These are phyloP conservation scores for Cyphellophora europaea DNA, from an alignment of 2,329 filamentous ascomycete species.

Conservation along the genomic window DNA sequence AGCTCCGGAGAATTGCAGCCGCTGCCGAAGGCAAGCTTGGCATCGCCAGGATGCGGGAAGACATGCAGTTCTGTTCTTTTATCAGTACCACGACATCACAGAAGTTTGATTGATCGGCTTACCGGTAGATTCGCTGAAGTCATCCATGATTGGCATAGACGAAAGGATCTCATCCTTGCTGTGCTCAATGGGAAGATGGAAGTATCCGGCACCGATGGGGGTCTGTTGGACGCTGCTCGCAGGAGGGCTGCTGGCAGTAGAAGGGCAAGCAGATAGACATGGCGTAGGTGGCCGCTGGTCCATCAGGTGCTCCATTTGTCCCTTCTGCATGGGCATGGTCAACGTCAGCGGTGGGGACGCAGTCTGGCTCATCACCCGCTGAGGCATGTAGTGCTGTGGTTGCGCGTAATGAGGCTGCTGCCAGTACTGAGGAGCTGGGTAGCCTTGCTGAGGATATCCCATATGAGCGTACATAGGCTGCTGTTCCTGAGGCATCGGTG, in stretches of 20 bases:
- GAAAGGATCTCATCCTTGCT: slow-evolving; percentile 18
- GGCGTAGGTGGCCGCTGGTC: slow-evolving; percentile 60
- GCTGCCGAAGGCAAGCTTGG: slow-evolving; percentile 13
- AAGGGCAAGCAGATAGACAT: slow-evolving; percentile 74
- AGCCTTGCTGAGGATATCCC: slow-evolving; percentile 27
- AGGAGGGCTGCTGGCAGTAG: slow-evolving; percentile 74
- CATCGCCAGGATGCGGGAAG: slow-evolving; percentile 19
- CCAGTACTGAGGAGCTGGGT: slow-evolving; percentile 28
- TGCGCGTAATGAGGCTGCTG: slow-evolving; percentile 39
- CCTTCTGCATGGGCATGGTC: slow-evolving; percentile 55
- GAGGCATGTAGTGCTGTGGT: slow-evolving; percentile 38
- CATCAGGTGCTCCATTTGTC: slow-evolving; percentile 17
- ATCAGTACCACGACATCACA: slow-evolving; percentile 5
- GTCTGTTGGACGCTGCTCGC: slow-evolving; percentile 49
- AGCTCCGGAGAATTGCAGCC: slow-evolving; percentile 17
- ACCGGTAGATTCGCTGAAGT: slow-evolving; percentile 17
- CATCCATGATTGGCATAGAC: slow-evolving; percentile 13
- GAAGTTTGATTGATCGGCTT: slow-evolving; percentile 9
- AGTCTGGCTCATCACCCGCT: slow-evolving; percentile 54
- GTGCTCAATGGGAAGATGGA: slow-evolving; percentile 14
- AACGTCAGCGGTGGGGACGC: slow-evolving; percentile 65
- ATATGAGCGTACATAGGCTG: slow-evolving; percentile 34
- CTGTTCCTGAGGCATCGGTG: slow-evolving; percentile 49
- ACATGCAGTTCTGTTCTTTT: slow-evolving; percentile 17
- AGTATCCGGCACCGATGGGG: slow-evolving; percentile 18